Conservation (phyloP, 75 land plant genomes). For the Picea sitchensis region DNA sequence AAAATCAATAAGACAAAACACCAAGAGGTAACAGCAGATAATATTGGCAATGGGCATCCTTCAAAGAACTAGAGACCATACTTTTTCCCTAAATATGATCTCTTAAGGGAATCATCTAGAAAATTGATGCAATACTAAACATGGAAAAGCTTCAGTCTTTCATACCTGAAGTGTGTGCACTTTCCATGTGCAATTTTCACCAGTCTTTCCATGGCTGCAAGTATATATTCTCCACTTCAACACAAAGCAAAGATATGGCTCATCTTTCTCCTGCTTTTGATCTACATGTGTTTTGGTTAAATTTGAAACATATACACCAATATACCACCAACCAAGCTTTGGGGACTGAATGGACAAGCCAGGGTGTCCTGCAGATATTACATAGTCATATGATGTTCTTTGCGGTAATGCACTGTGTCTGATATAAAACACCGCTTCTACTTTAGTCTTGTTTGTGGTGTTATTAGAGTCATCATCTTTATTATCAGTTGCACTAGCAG, state of each 20-base stretch:
- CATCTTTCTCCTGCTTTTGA: not conserved
- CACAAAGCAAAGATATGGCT: slow-evolving; percentile 35
- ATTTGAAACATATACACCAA: slow-evolving; percentile 29
- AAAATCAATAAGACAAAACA: not conserved
- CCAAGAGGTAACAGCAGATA: not conserved
- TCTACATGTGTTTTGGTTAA: slow-evolving; percentile 13
- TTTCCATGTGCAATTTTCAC: slow-evolving; percentile 45
- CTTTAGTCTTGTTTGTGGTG: slow-evolving; percentile 12
- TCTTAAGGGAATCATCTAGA: not conserved
- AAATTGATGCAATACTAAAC: not conserved
- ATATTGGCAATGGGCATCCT: not conserved
- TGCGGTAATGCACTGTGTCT: slow-evolving; percentile 53
- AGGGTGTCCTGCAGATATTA: slow-evolving; percentile 20
- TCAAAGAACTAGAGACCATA: not conserved
- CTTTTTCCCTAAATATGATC: not conserved
- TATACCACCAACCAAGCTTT: slow-evolving; percentile 66
- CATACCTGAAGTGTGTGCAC: slow-evolving; percentile 52
- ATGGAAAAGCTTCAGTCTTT: not conserved
- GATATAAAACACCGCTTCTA: slow-evolving; percentile 38
- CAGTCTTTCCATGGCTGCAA: slow-evolving; percentile 50
- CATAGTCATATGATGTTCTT: slow-evolving; percentile 32
- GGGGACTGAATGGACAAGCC: slow-evolving; percentile 44
- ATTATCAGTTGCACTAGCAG: not conserved
- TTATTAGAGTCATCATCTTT: slow-evolving; percentile 12
- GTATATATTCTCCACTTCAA: slow-evolving; percentile 39